phyloP scores from a whole-genome alignment of 805 yeast species.

The Ogataea degrootiae region DNA sequence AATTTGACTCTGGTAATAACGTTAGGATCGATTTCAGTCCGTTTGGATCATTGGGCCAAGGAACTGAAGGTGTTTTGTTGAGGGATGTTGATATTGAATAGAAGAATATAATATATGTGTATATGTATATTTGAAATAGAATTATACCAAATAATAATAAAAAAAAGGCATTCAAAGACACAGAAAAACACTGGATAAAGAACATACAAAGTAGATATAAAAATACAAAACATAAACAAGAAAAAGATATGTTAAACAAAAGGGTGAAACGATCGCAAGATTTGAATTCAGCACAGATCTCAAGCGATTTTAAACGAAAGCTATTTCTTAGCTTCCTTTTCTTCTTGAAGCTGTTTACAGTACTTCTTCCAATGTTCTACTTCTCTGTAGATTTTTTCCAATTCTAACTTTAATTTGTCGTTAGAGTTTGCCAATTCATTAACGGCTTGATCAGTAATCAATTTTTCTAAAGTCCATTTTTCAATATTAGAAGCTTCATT shows the following conservation, averaged over 20 bases:
- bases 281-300: background rate
- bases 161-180: background rate
- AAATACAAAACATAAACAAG: background rate
- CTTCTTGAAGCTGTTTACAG: slow-evolving; percentile 20
- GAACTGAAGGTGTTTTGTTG: slow-evolving; percentile 57
- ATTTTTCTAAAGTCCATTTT: slow-evolving; percentile 92
- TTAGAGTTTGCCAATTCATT: slow-evolving; percentile 79
- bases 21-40: slow-evolving; percentile 41
- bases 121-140: background rate
- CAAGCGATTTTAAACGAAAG: background rate
- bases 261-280: background rate
- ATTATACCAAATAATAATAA: background rate
- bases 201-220: background rate
- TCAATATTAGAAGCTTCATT: slow-evolving; percentile 86
- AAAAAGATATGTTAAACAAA: background rate
- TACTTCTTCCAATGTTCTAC: slow-evolving; percentile 75
- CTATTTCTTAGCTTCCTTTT: slow-evolving; percentile 9
- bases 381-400: slow-evolving; percentile 89
- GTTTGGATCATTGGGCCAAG: slow-evolving; percentile 55
- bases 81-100: slow-evolving; percentile 47
- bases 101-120: background rate
- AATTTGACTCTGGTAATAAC: slow-evolving; percentile 16
- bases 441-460: slow-evolving; percentile 86
- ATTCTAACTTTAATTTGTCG: slow-evolving; percentile 81
- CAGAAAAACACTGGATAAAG: background rate